Conservation (phyloP, 768 basidiomycete genomes). For the Hemileccinum impolitum region DNA sequence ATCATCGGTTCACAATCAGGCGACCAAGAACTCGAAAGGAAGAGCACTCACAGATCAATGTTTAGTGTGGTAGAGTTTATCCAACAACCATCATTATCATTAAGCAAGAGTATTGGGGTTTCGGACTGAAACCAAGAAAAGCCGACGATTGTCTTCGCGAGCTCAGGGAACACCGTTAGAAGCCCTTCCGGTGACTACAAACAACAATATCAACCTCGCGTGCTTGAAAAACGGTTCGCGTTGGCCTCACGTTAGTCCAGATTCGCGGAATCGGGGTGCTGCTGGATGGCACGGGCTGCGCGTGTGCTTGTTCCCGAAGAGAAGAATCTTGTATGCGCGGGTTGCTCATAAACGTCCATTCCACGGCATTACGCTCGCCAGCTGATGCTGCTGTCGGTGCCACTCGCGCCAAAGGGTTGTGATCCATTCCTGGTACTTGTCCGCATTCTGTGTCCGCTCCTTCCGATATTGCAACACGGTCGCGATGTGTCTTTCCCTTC, state of each 20-base stretch:
- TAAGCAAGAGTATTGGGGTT: slow-evolving; percentile 25
- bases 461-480: background rate
- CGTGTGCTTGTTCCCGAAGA: background rate
- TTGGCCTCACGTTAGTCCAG: slow-evolving; percentile 27
- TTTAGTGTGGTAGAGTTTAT: slow-evolving; percentile 14
- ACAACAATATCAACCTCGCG: background rate
- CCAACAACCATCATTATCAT: slow-evolving; percentile 17
- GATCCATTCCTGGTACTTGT: background rate
- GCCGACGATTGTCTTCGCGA: slow-evolving; percentile 16
- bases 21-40: background rate
- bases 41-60: slow-evolving; percentile 20
- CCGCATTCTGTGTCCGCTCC: background rate
- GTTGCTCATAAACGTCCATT: slow-evolving; percentile 21
- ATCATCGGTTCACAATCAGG: background rate
- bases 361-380: background rate
- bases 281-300: background rate
- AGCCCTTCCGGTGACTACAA: slow-evolving; percentile 23
- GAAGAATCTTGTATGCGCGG: background rate
- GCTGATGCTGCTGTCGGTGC: background rate
- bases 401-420: background rate
- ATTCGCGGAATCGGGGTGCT: slow-evolving; percentile 17
- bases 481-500: background rate
- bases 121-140: slow-evolving; percentile 29
- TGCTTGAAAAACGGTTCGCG: background rate
- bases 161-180: slow-evolving; percentile 21